Conservation (phyloP, 305 asterid species). For the Galium porrigens region DNA sequence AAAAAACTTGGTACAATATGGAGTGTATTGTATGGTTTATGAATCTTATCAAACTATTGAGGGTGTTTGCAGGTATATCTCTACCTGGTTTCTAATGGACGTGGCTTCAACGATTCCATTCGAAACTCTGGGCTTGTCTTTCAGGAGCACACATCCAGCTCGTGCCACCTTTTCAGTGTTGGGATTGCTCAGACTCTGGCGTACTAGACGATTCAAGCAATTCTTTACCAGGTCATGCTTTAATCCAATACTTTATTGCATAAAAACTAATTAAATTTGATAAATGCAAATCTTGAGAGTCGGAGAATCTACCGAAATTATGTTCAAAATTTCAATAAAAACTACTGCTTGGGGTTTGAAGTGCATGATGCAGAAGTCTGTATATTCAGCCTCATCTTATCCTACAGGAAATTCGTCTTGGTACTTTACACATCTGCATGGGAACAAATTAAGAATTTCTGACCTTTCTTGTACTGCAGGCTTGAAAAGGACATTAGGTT, state of each 20-base stretch:
- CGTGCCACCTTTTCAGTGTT: slow-evolving; percentile 48
- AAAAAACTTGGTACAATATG: background rate
- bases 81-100: slow-evolving; percentile 87
- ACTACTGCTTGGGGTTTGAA: background rate
- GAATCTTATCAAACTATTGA: background rate
- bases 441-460: background rate
- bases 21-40: no score
- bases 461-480: slow-evolving; percentile 26
- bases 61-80: slow-evolving; percentile 43
- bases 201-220: slow-evolving; percentile 56
- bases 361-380: background rate
- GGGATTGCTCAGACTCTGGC: slow-evolving; percentile 82
- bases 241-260: background rate
- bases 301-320: background rate
- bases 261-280: background rate
- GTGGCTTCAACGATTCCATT: slow-evolving; percentile 78
- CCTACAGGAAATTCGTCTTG: background rate
- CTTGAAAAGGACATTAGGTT: slow-evolving; percentile 86
- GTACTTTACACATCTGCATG: background rate
- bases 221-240: slow-evolving; percentile 58
- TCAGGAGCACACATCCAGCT: slow-evolving; percentile 42
- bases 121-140: slow-evolving; percentile 41
- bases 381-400: background rate
- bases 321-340: background rate
- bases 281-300: no score